Conservation (phyloP, 2,329 filamentous ascomycete genomes). For the Penicillium sp. region DNA sequence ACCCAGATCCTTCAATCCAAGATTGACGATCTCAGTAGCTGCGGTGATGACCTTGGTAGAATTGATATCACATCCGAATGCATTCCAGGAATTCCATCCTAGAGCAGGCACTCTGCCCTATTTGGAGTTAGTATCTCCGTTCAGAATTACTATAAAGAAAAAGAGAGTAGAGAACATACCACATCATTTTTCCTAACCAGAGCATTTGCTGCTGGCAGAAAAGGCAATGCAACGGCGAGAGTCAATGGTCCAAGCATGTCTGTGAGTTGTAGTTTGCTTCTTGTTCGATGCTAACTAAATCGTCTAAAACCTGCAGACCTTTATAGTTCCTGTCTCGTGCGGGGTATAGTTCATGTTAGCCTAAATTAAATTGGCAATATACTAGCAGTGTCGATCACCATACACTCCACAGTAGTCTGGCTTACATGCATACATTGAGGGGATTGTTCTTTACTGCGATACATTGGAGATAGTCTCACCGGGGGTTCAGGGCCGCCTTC, state of each 20-base stretch:
- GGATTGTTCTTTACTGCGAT: no score
- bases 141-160: background rate
- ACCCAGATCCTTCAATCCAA: constrained; percentile 49
- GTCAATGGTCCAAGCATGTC: constrained; percentile 9
- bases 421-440: background rate
- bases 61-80: constrained; percentile 49
- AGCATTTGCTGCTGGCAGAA: constrained; percentile 20
- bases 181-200: constrained; percentile 29
- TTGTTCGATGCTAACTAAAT: no score
- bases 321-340: background rate
- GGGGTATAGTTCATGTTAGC: background rate
- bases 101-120: constrained; percentile 34
- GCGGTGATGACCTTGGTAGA: constrained; percentile 48
- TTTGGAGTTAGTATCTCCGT: background rate
- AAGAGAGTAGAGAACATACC: constrained; percentile 16
- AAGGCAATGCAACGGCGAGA: constrained; percentile 17
- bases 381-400: background rate
- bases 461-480: background rate
- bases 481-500: background rate
- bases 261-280: background rate
- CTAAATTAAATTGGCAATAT: background rate
- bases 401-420: background rate
- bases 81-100: constrained; percentile 49
- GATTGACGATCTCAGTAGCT: constrained; percentile 45
- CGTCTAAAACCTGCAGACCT: background rate